Percentiles rank a stretch among this genome's conserved stretches.
phyloP scores from a whole-genome alignment of 768 basidiomycete genomes.

The Lactarius vividus region DNA sequence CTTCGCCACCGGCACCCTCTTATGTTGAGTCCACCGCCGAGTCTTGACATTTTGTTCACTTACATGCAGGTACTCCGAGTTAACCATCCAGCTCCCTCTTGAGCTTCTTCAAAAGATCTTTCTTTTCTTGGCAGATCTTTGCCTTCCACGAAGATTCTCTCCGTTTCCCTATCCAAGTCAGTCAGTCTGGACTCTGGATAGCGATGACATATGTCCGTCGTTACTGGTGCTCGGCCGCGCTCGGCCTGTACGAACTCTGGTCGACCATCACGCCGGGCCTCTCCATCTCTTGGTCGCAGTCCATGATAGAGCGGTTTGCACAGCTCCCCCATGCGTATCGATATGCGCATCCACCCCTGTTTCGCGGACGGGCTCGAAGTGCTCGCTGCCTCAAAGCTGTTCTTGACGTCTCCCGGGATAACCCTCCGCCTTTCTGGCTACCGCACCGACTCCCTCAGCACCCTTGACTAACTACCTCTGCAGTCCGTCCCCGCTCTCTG shows the following conservation, averaged over 20 bases:
- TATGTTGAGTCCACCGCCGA: not conserved
- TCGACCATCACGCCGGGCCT: slow-evolving; percentile 9
- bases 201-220: slow-evolving; percentile 12
- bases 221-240: slow-evolving; percentile 18
- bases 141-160: no score
- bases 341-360: slow-evolving; percentile 2
- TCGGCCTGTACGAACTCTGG: slow-evolving; percentile 20
- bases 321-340: slow-evolving; percentile 12
- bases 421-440: slow-evolving; percentile 15
- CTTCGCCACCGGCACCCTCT: no score
- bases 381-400: slow-evolving; percentile 15
- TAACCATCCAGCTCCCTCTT: not conserved
- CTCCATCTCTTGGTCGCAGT: slow-evolving; percentile 13
- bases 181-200: slow-evolving; percentile 17
- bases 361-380: slow-evolving; percentile 7
- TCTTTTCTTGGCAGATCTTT: not conserved
- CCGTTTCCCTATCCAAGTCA: no score
- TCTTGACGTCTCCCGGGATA: no score
- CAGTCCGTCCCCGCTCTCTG: no score
- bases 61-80: not conserved
- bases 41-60: no score
- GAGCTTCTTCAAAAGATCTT: slow-evolving; percentile 19
- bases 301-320: slow-evolving; percentile 18
- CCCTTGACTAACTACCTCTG: no score
- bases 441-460: slow-evolving; percentile 7